Evolutionary conservation across 1,284 basidiomycete species (phyloP), one percentile per base, ranked within the genome.

Genomic region (Mycosarcoma mackinlayi): DNA sequence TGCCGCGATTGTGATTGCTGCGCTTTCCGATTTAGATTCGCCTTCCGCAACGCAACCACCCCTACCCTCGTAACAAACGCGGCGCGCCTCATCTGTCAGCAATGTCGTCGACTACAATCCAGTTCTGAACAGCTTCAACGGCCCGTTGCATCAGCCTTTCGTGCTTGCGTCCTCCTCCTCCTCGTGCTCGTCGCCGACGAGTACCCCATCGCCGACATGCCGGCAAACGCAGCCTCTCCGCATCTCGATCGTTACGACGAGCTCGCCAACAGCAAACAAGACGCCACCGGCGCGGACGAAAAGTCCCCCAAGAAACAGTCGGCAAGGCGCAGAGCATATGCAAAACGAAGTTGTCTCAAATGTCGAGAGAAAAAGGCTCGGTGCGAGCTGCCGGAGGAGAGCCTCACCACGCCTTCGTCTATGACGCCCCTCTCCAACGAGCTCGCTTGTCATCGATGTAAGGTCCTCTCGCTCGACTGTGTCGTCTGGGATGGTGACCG

Each of bases 401-500:
- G 56, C 23, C 55, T 69, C 31, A 56, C 46, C 33, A 61, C 71
- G 0, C 65, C 68, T 18, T 77, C 75, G 8, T 66, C 68, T 54
- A 58, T 62, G 61, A 50, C 40, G 0, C 68, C 72, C 0, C 51
- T 77, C 19, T 35, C 46, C 23, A 18, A 31, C 38, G 18, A 64
- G 11, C 38, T 60, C 18, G 69, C 69, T 19, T 77, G 75, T 40
- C 63, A 68, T 45, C 51, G 72, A 33, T 77, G 75, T 65, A 68
- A 56, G 38, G 58, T 67, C 10, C 57, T 72, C 30, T 62, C 54
- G 2, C 48, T 68, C 27, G 72, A 72, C 23, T 77, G 75, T 42
- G 50, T 77, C 19, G 75, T 77, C 14, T 75, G 70, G 69, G 73
- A 75, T 46, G 73, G 70, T 19, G 70, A 75, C 38, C 64, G 73